Evolutionary conservation across 2,329 filamentous ascomycete genomes (phyloP), one percentile per base, ranked within the genome.

Genomic region (Colletotrichum liaoningense): DNA sequence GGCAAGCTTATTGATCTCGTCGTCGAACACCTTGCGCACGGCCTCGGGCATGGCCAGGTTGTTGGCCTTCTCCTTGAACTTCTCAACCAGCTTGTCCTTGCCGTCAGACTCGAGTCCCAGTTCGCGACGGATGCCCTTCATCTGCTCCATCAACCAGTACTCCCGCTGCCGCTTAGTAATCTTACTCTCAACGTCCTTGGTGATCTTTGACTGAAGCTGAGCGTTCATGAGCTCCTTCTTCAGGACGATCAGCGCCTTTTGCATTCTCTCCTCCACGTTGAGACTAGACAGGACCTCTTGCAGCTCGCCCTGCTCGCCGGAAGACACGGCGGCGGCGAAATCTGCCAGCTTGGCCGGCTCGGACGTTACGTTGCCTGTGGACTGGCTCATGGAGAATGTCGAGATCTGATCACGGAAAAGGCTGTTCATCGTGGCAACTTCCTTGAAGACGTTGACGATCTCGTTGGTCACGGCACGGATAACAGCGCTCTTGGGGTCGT

Each of bases 221-320:
- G 97, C 97, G 78, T 98, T 99, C 93, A 98, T 98, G 67, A 98
- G 90, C 85, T 99, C 97, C 83, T 98, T 98, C 86, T 99, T 99
- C 77, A 99, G 87, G 2, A 98, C 94, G 56, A 96, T 91, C 3
- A 99, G 86, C 0, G 96, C 94, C 84, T 98, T 98, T 78, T 95
- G 93, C 83, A 99, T 90, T 75, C 97, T 91, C 78, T 97, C 93
- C 82, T 98, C 95, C 19, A 99, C 93, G 79, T 98, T 95, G 83
- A 98, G 89, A 65, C 93, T 94, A 71, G 94, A 93, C 2, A 99
- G 87, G 0, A 98, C 94, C 78, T 97, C 95, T 81, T 99, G 97
- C 57, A 98, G 88, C 84, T 99, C 97, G 68, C 93, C 91, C 68
- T 97, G 92, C 79, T 98, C 95, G 24, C 97, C 97, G 1, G 94